Conservation (phyloP, 192 early-diverging fungal genomes). For the Oehlia diaphana region DNA sequence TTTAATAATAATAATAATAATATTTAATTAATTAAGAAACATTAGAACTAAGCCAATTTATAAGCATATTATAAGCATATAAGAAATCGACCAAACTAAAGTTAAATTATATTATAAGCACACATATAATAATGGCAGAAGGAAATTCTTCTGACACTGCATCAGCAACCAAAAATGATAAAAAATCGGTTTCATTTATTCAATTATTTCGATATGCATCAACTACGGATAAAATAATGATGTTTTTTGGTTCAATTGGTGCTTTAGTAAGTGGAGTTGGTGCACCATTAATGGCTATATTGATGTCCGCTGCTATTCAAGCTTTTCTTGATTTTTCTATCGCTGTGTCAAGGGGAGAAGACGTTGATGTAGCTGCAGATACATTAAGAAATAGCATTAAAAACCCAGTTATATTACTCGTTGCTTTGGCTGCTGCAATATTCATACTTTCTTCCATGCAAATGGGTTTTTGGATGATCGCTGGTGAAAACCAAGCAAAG, state of each 20-base stretch:
- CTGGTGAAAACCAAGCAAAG: conserved; percentile 56
- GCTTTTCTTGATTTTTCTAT: neutral
- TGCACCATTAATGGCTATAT: neutral
- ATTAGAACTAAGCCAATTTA: too few relatives aligned
- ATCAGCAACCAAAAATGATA: too few relatives aligned
- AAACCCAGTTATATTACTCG: conserved; percentile 27
- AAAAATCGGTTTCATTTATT: neutral
- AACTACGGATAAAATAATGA: neutral
- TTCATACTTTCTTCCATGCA: conserved; percentile 59
- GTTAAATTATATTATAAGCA: too few relatives aligned
- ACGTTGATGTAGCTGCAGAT: neutral
- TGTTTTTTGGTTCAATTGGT: conserved; percentile 9
- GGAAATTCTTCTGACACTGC: too few relatives aligned
- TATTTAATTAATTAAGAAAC: too few relatives aligned
- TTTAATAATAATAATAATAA: too few relatives aligned
- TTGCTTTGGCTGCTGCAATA: conserved; percentile 52
- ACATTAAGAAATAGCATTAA: neutral
- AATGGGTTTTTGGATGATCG: conserved; percentile 64
- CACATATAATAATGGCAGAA: too few relatives aligned
- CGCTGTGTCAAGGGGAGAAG: neutral
- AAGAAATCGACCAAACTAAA: too few relatives aligned
- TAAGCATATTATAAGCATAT: too few relatives aligned
- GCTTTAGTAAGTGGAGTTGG: neutral
- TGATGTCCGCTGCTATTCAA: neutral
- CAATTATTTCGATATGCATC: conserved; percentile 15